Conservation (phyloP, 1,284 basidiomycete species). For the Ceratobasidium sp. region DNA sequence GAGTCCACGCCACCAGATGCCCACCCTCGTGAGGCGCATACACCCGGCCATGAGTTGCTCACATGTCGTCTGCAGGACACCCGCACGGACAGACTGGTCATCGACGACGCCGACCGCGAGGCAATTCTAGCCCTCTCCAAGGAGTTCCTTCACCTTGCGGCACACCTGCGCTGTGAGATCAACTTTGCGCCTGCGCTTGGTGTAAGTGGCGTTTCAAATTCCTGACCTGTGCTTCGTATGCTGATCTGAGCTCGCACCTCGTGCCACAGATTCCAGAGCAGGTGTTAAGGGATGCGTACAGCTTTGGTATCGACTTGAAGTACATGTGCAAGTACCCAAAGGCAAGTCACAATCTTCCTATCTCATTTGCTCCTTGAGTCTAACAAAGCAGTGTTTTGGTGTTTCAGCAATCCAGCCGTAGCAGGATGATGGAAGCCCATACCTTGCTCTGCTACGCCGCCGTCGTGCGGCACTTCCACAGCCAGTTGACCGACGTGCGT, state of each 20-base stretch:
- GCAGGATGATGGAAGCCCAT: conserved; percentile 35
- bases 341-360: not conserved
- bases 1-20: conserved; percentile 17
- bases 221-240: conserved; percentile 13
- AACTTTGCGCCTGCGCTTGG: conserved; percentile 32
- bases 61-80: conserved; percentile 8
- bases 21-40: conserved; percentile 9
- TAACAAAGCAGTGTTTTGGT: not conserved
- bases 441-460: conserved; percentile 36
- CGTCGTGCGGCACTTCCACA: conserved; percentile 36
- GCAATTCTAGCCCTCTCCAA: conserved; percentile 25
- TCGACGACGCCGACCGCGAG: conserved; percentile 32
- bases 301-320: conserved; percentile 38
- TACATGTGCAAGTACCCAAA: conserved; percentile 35
- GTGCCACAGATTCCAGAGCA: conserved; percentile 34
- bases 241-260: conserved; percentile 24
- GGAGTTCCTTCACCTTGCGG: conserved; percentile 29
- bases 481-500: conserved; percentile 33
- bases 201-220: conserved; percentile 28
- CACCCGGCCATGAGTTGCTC: not conserved
- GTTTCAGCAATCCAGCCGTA: conserved; percentile 34
- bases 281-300: conserved; percentile 32
- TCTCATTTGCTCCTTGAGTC: not conserved
- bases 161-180: conserved; percentile 19
- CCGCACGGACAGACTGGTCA: conserved; percentile 24